These are phyloP conservation scores for Termitomyces sp. DNA, from an alignment of 768 basidiomycete genomes.

Conservation along the genomic window DNA sequence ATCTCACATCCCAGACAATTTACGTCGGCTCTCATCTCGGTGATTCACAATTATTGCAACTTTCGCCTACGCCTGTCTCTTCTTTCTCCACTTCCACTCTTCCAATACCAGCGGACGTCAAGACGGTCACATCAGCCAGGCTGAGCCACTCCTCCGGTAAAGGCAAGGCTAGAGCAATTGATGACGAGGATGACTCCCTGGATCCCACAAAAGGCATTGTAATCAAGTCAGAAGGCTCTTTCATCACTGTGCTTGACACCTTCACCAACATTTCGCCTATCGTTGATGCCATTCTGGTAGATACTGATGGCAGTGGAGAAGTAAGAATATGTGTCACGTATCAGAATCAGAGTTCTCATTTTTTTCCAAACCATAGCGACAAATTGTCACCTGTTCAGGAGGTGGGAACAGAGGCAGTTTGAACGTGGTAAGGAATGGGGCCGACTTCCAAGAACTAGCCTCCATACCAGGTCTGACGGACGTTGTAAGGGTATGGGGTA, in stretches of 20 bases:
- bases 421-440: constrained; percentile 76
- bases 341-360: not conserved
- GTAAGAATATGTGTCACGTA: constrained; percentile 30
- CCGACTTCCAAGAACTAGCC: constrained; percentile 69
- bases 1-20: constrained; percentile 64
- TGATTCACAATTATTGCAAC: constrained; percentile 71
- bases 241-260: constrained; percentile 56
- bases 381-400: constrained; percentile 86
- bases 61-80: constrained; percentile 46
- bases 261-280: constrained; percentile 84
- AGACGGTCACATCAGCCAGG: constrained; percentile 32
- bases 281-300: constrained; percentile 72
- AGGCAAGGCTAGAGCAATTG: constrained; percentile 33
- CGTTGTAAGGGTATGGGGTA: constrained; percentile 60
- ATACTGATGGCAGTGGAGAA: constrained; percentile 68
- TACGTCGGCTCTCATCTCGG: constrained; percentile 83
- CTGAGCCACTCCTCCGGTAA: constrained; percentile 31
- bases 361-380: constrained; percentile 39
- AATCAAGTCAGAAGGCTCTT: constrained; percentile 49
- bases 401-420: constrained; percentile 73
- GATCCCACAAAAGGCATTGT: constrained; percentile 38
- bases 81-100: constrained; percentile 40
- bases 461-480: constrained; percentile 51
- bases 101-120: constrained; percentile 46
- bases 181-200: constrained; percentile 28